Percentiles rank a stretch among this genome's conserved stretches.
phyloP scores from a whole-genome alignment of 106 monocot genomes.

The Phalaenopsis aphrodite region DNA sequence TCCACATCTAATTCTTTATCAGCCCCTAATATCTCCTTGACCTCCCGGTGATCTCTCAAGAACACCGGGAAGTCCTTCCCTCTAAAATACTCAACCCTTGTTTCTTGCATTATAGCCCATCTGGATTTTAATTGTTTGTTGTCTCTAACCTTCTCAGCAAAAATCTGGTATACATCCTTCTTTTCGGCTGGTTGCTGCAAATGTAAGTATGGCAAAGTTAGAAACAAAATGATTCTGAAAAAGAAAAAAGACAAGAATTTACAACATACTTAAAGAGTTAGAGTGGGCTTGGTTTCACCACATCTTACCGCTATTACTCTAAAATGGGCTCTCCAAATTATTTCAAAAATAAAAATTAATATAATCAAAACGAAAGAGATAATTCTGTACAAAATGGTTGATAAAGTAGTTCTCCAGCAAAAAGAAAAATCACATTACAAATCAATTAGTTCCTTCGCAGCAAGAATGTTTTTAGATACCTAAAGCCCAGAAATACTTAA shows the following conservation, averaged over 20 bases:
- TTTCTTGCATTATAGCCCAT: constrained; percentile 98
- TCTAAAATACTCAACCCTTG: constrained; percentile 92
- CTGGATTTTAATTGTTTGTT: constrained; percentile 89
- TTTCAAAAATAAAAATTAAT: background rate
- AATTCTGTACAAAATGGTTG: background rate
- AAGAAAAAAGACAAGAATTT: background rate
- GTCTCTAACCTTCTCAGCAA: constrained; percentile 97
- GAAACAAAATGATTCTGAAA: background rate
- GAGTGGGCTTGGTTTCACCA: too few species aligned
- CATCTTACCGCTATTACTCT: background rate
- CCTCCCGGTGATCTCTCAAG: constrained; percentile 66
- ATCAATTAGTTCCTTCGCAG: background rate
- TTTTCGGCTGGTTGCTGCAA: constrained; percentile 55
- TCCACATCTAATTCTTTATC: constrained; percentile 84
- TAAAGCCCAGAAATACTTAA: background rate
- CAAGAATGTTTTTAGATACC: background rate
- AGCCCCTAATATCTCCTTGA: constrained; percentile 61
- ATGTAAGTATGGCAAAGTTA: background rate
- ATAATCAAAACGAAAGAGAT: too few species aligned
- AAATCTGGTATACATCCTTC: constrained; percentile 73
- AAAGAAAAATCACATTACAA: background rate
- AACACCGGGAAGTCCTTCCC: constrained; percentile 80
- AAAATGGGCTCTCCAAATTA: background rate
- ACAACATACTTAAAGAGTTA: background rate
- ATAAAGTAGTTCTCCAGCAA: background rate